Percentiles rank a stretch among this genome's conserved stretches.
Conservation (phyloP, 768 basidiomycete genomes). For the Plicaturopsis crispa region DNA sequence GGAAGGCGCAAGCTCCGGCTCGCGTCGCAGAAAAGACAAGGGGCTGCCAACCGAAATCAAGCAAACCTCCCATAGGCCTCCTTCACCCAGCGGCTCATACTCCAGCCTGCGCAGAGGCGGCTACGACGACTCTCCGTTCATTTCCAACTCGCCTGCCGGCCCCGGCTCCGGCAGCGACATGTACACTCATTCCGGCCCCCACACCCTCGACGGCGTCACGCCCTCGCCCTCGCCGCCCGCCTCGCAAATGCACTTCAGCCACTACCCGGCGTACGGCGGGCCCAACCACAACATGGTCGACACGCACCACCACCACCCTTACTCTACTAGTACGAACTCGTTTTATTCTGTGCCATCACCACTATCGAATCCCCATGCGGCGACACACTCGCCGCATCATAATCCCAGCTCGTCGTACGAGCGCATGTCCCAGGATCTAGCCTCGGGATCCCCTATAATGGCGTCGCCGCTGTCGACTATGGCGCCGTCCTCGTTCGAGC, state of each 20-base stretch:
- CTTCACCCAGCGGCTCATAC: constrained; percentile 24
- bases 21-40: constrained; percentile 62
- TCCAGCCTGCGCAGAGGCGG: constrained; percentile 36
- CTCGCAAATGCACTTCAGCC: constrained; percentile 45
- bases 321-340: constrained; percentile 14
- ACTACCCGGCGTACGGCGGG: constrained; percentile 36
- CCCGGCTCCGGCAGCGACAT: constrained; percentile 53
- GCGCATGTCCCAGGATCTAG: constrained; percentile 31
- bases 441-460: constrained; percentile 29
- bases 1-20: constrained; percentile 49
- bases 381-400: constrained; percentile 20
- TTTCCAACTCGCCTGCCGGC: constrained; percentile 43
- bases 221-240: constrained; percentile 68
- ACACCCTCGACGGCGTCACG: constrained; percentile 29
- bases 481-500: constrained; percentile 43
- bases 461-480: constrained; percentile 31
- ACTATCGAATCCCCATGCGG: constrained; percentile 34
- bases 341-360: constrained; percentile 44
- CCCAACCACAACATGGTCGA: constrained; percentile 11
- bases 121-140: constrained; percentile 41
- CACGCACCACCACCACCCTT: constrained; percentile 22
- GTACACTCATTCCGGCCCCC: constrained; percentile 39
- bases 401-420: constrained; percentile 23
- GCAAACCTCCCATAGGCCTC: constrained; percentile 17
- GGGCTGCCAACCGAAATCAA: constrained; percentile 17